Evolutionary conservation across 2,329 filamentous ascomycete species (phyloP), one percentile per base, ranked within the genome.

Genomic region (Aspergillus alliaceus): DNA sequence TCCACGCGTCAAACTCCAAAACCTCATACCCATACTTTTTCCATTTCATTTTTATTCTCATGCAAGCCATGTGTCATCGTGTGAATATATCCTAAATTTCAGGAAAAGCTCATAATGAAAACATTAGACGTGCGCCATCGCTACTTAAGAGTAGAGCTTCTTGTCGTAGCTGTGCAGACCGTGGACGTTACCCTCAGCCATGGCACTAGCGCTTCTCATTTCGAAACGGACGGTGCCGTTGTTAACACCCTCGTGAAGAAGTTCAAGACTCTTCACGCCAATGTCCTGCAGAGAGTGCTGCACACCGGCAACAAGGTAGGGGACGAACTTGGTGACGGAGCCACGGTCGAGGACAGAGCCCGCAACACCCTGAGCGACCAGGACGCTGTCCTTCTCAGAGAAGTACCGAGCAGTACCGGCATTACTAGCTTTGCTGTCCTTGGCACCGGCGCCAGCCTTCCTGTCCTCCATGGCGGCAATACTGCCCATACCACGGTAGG

Each of bases 391-490:
- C 59, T 93, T 93, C 79, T 99, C 95, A 42, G 93, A 97, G 81
- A 99, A 99, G 83, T 99, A 99, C 61, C 95, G 89, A 44, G 95
- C 95, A 62, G 96, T 98, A 71, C 95, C 95, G 55, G 95, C 95
- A 74, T 98, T 99, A 75, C 80, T 82, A 49, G 82, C 80, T 74
- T 87, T 86, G 67, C 80, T 79, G 77, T 87, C 88, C 79, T 88
- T 90, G 69, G 81, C 80, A 64, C 88, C 89, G 58, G 77, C 83
- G 54, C 90, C 91, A 11, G 93, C 92, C 84, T 96, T 96, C 86
- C 95, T 96, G 80, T 98, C 93, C 80, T 98, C 93, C 95, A 99
- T 99, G 66, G 95, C 95, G 70, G 97, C 95, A 73, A 99, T 99
- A 78, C 89, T 93, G 66, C 95, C 95, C 95, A 99, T 99, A 59